A percentile compares a stretch with the other conserved stretches of the same genome.
phyloP scores from a whole-genome alignment of 83 land plant species.

The Picea abies region DNA sequence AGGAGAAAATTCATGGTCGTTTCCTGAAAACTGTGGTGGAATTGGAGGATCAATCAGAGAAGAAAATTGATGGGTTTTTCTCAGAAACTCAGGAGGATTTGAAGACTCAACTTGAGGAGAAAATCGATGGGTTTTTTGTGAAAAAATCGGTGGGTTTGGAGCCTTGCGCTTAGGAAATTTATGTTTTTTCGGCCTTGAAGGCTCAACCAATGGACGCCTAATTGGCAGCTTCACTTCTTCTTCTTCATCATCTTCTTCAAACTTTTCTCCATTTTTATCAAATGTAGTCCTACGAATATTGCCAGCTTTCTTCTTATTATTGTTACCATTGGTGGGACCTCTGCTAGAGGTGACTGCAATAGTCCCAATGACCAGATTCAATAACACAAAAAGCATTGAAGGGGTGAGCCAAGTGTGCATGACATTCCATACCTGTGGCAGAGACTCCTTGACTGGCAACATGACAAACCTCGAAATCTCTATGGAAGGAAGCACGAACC shows the following conservation, averaged over 20 bases:
- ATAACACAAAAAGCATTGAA: constrained; percentile 44
- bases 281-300: neutral
- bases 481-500: constrained; percentile 4
- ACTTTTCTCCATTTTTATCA: neutral
- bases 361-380: constrained; percentile 54
- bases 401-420: constrained; percentile 40
- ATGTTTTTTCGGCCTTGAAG: neutral
- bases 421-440: constrained; percentile 16
- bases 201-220: constrained; percentile 9
- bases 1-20: neutral
- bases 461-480: neutral
- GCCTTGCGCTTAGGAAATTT: neutral
- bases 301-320: neutral
- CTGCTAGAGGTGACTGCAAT: constrained; percentile 37
- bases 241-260: neutral
- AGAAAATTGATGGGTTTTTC: neutral
- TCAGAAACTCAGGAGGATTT: neutral
- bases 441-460: constrained; percentile 14
- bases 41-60: neutral
- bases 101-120: neutral
- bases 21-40: neutral
- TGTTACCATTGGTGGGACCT: neutral
- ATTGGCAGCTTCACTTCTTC: neutral
- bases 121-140: neutral
- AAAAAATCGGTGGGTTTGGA: neutral